Evolutionary conservation across 139 green algal genomes (phyloP), one percentile per base, ranked within the genome.

Genomic region (Chlorella vulgaris): DNA sequence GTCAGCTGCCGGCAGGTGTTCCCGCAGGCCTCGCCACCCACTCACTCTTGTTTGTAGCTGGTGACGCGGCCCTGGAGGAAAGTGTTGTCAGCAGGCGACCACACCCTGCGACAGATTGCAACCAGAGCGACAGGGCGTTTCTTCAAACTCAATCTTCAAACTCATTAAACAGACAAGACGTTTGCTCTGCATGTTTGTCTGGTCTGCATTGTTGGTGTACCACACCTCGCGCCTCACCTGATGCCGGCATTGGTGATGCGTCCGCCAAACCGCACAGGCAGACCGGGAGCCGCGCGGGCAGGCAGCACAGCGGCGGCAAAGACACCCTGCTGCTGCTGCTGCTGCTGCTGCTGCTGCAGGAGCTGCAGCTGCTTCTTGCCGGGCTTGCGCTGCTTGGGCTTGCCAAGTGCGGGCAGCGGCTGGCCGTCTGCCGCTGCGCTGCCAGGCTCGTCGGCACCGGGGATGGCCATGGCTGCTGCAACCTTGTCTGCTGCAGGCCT

Each of bases 11-110:
- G 47, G 47, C 10, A 55, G 47, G 47, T 2, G 2, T n/a, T n/a
- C n/a, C n/a, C n/a, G n/a, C n/a, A n/a, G n/a, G n/a, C n/a, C n/a
- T n/a, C n/a, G n/a, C n/a, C n/a, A n/a, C n/a, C n/a, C n/a, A 8
- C 39, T 39, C 68, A 76, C 69, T 42, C 69, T 7, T 60, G 43
- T 42, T 76, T 65, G 70, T 78, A 78, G 70, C 70, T 78, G 47
- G 70, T 65, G 2, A 78, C 31, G 18, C 53, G 47, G 19, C 42
- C 70, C 3, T 51, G 4, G 50, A 66, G 65, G 21, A 65, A 78
- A 15, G 22, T 24, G 29, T 1, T 35, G 50, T 78, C 70, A 6
- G 5, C 70, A 2, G 5, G 15, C 70, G 47, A 78, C 70, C 70
- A 78, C 10, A 78, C 53, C 47, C 70, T 76, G 69, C 68, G 15